phyloP scores from a whole-genome alignment of 805 yeast species.

The Barnettozyma californica region DNA sequence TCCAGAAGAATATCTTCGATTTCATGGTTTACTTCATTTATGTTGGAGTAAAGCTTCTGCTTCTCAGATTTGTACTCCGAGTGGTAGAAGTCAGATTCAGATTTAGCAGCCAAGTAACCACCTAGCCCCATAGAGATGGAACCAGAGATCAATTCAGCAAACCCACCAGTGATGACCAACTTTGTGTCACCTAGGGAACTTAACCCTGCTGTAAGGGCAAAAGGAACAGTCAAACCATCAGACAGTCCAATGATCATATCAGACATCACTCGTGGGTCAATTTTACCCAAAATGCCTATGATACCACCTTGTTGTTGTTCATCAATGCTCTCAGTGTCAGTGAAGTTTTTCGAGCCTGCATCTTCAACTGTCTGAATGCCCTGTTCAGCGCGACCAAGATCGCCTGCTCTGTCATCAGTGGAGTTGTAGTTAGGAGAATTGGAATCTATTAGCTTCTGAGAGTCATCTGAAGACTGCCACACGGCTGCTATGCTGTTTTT shows the following conservation, averaged over 20 bases:
- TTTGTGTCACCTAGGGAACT: slow-evolving; percentile 85
- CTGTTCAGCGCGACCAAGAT: slow-evolving; percentile 8
- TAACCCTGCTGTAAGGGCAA: slow-evolving; percentile 95
- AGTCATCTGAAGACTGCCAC: slow-evolving; percentile 3
- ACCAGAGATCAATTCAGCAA: slow-evolving; percentile 95
- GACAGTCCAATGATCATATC: slow-evolving; percentile 90
- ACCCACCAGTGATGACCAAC: slow-evolving; percentile 94
- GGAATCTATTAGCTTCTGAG: slow-evolving; percentile 12
- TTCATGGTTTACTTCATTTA: slow-evolving; percentile 64
- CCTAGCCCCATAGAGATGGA: slow-evolving; percentile 98
- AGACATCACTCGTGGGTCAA: slow-evolving; percentile 90
- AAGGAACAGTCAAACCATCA: slow-evolving; percentile 97
- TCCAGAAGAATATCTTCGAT: slow-evolving; percentile 77
- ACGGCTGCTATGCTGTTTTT: slow-evolving; percentile 23
- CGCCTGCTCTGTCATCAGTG: slow-evolving; percentile 12
- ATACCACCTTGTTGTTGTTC: slow-evolving; percentile 9
- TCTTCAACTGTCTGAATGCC: slow-evolving; percentile 5
- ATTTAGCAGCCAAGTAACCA: slow-evolving; percentile 90
- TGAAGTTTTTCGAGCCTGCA: slow-evolving; percentile 2
- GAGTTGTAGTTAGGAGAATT: slow-evolving; percentile 14
- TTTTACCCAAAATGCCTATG: slow-evolving; percentile 34
- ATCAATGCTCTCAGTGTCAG: slow-evolving; percentile 6
- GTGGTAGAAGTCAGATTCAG: slow-evolving; percentile 72
- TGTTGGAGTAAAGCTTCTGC: slow-evolving; percentile 57
- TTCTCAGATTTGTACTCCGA: slow-evolving; percentile 71